Evolutionary conservation across 2,329 filamentous ascomycete genomes (phyloP).

Genomic region (Pyrenochaeta sp.): DNA sequence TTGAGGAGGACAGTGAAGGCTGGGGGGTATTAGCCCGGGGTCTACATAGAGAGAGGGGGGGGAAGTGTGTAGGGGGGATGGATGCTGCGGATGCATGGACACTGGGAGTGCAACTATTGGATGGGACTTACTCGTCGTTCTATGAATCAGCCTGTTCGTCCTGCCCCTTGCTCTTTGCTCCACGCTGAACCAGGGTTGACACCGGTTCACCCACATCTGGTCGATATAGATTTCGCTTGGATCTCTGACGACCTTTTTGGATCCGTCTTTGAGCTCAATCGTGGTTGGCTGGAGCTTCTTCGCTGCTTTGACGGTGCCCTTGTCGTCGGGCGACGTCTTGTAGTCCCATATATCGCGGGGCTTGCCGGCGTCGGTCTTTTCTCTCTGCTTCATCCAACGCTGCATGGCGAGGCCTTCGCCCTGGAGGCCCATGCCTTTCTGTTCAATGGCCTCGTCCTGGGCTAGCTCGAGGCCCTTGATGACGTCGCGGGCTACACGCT

Average conservation of each 20-base stretch:
- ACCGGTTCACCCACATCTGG: conserved; percentile 90
- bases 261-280: conserved; percentile 78
- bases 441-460: conserved; percentile 79
- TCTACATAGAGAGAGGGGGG: no score
- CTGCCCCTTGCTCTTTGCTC: conserved; percentile 80
- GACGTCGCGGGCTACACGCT: conserved; percentile 86
- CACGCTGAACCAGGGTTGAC: conserved; percentile 56
- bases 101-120: no score
- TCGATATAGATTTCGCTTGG: conserved; percentile 87
- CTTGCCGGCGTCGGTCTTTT: conserved; percentile 16
- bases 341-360: conserved; percentile 18
- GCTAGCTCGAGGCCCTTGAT: conserved; percentile 81
- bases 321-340: conserved; percentile 17
- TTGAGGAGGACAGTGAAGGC: conserved; percentile 84
- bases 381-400: conserved; percentile 28
- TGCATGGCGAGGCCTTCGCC: conserved; percentile 24
- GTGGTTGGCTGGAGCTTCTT: conserved; percentile 53
- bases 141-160: conserved; percentile 71
- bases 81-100: no score
- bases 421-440: conserved; percentile 82
- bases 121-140: conserved; percentile 75
- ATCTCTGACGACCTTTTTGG: conserved; percentile 73
- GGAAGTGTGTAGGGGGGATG: no score
- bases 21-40: conserved; percentile 48
- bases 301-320: conserved; percentile 7